phyloP scores from a whole-genome alignment of 169 alveolate genomes.

The Plasmodium gonderi region DNA sequence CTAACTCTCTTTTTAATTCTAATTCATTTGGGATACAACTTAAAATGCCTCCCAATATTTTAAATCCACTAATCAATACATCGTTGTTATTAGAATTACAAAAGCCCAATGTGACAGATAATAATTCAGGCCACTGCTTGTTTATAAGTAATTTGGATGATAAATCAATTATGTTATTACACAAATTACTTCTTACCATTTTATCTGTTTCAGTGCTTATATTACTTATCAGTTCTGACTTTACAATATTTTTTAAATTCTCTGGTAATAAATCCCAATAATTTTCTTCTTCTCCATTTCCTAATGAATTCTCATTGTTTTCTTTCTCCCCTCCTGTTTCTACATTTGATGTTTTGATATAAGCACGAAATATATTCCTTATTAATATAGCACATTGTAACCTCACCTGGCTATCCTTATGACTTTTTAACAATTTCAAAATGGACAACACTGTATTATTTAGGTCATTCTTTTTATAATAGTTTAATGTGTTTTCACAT shows the following conservation, averaged over 20 bases:
- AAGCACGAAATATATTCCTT: conserved; percentile 79
- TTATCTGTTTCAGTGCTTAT: conserved; percentile 78
- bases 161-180: conserved; percentile 84
- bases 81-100: conserved; percentile 79
- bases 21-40: conserved; percentile 76
- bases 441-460: conserved; percentile 79
- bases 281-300: conserved; percentile 53
- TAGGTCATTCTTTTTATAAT: conserved; percentile 78
- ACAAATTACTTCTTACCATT: conserved; percentile 80
- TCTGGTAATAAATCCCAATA: conserved; percentile 71
- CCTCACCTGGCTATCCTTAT: conserved; percentile 80
- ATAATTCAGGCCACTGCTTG: conserved; percentile 86
- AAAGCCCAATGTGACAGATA: conserved; percentile 78
- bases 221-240: conserved; percentile 77
- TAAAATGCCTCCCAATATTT: conserved; percentile 82
- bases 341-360: conserved; percentile 78
- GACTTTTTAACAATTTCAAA: conserved; percentile 77
- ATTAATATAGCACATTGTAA: conserved; percentile 82
- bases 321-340: conserved; percentile 78
- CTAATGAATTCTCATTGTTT: conserved; percentile 70
- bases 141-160: conserved; percentile 74
- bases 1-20: conserved; percentile 67
- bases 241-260: conserved; percentile 75
- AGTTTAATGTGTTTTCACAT: conserved; percentile 80
- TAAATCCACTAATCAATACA: conserved; percentile 82